Base-by-base conservation (phyloP, 495 filamentous ascomycete species). In the Parachaetomium inaequale region DNA sequence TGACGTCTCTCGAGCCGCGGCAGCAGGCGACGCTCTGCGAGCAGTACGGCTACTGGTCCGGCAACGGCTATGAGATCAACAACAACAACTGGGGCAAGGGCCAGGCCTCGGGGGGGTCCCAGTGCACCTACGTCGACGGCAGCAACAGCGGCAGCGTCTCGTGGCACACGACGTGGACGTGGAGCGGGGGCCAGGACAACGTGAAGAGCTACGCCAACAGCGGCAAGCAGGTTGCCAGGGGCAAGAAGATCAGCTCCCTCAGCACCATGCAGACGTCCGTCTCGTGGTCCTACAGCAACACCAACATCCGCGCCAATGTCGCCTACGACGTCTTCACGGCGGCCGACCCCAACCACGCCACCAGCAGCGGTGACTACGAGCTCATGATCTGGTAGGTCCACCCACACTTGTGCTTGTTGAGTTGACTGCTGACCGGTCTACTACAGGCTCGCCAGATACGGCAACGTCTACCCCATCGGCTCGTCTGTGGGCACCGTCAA, bases 261-360 rank as follows among this genome's bases (percentile, higher is more conserved):
- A 58, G 43, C 57, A 77, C 61, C 58, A 76, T 82, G 65, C 73
- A 69, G 4, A 77, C 78, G 3, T 57, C 69, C 1, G 74, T 72
- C 8, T 53, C 69, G 42, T 82, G 79, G 81, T 67, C 58, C 56
- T 77, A 80, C 61, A 64, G 68, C 59, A 75, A 68, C 31, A 73
- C 65, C 54, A 69, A 75, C 61, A 71, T 82, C 63, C 64, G 68
- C 15, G 76, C 77, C 12, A 73, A 82, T 64, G 78, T 82, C 8
- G 72, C 78, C 0, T 82, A 82, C 58, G 78, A 82, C 63, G 62
- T 82, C 11, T 82, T 82, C 65, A 82, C 78, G 8, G 76, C 79
- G 0, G 70, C 74, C 1, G 73, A 81, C 63, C 73, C 72, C 21
- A 74, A 80, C 58, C 78, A 81, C 61, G 67, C 49, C 23, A 81